These are phyloP conservation scores for Casaregolazyma lundiana DNA, from an alignment of 1,139 yeast species.

Conservation along the genomic window DNA sequence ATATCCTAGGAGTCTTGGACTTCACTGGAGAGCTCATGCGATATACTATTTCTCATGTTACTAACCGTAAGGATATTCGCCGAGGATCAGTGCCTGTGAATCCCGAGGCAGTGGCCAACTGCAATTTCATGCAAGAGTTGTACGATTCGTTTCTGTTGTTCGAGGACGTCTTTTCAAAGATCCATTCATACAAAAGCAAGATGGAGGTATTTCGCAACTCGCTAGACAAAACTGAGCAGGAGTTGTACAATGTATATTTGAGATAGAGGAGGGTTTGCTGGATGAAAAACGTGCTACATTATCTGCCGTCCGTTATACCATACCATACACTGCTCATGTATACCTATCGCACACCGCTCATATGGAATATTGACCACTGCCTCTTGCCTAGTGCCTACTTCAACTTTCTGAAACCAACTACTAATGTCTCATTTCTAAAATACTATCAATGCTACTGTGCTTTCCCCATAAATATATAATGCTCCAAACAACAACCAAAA, in stretches of 20 bases:
- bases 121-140: constrained; percentile 16
- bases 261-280: background rate
- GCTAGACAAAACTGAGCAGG: constrained; percentile 24
- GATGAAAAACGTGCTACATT: background rate
- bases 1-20: constrained; percentile 41
- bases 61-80: constrained; percentile 7
- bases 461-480: background rate
- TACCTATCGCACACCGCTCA: no score
- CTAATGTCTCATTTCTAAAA: background rate
- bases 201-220: constrained; percentile 21
- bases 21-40: constrained; percentile 44
- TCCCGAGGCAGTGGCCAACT: constrained; percentile 16
- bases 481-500: no score
- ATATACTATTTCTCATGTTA: constrained; percentile 29
- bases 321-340: no score
- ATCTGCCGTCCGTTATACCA: no score
- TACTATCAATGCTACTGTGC: background rate
- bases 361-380: no score
- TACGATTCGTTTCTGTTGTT: constrained; percentile 12
- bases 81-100: background rate
- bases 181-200: constrained; percentile 21
- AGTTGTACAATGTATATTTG: constrained; percentile 15
- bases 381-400: no score
- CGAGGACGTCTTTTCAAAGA: constrained; percentile 1
- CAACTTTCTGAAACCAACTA: background rate